Evolutionary conservation across 1,284 basidiomycete genomes (phyloP), one percentile per base, ranked within the genome.

Genomic region (Ceratobasidium sp.): DNA sequence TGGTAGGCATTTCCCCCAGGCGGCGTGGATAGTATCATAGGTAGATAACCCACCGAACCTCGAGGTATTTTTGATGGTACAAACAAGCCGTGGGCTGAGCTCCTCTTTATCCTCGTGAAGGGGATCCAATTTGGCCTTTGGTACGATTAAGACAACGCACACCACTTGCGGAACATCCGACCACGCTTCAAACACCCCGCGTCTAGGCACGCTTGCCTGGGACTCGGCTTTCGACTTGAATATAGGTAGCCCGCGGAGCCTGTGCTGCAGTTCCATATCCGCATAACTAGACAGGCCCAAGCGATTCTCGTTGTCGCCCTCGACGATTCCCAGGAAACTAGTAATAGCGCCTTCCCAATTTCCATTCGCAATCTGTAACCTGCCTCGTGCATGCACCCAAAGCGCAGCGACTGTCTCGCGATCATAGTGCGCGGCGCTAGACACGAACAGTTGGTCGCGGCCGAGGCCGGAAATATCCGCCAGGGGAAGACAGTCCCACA

Each of bases 401-500:
- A 73, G 43, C 37, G 29, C 17, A 8, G 57, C 69, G 7, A 62
- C 13, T 7, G 57, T 49, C 34, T 73, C 69, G 1, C 40, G 43
- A 7, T 44, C 25, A 37, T 61, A 49, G 15, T 61, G 44, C 8
- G 44, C 7, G 11, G 57, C 56, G 56, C 44, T 37, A 19, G n/a
- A 40, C n/a, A 43, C 1, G 5, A 37, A 37, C 15, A 62, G 37
- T n/a, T 62, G 37, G 49, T 52, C 79, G 40, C 44, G 81, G 80
- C 37, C 78, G 51, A 29, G 54, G 52, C 62, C 13, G 17, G 61
- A 5, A n/a, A 43, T n/a, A 15, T 19, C n/a, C 9, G 19, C 37
- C 9, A 32, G 13, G 19, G 61, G 40, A 22, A 44, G 19, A 37
- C 34, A 57, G 13, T 73, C 70, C 22, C 29, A 32, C 3, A 61